A percentile compares a stretch with the other conserved stretches of the same genome.
Evolutionary conservation across 495 filamentous ascomycete genomes (phyloP).

Genomic region (Penicillium steckii): DNA sequence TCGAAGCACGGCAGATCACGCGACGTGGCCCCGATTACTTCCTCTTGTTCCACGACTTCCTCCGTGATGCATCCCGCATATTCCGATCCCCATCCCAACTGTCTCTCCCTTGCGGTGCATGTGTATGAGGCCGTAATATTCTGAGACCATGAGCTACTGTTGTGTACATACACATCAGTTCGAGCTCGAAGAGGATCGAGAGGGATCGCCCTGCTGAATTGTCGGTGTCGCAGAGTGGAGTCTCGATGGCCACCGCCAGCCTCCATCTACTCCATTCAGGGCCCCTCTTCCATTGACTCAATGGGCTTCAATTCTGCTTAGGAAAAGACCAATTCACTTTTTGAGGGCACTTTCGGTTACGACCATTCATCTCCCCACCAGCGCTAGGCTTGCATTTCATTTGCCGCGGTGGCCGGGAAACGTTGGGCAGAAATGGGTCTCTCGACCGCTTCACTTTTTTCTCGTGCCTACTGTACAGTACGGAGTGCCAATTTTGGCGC

Average conservation of each 20-base stretch:
- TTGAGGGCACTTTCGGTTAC: not conserved
- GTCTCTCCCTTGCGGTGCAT: conserved; percentile 16
- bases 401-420: conserved; percentile 34
- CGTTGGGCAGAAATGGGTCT: conserved; percentile 40
- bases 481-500: too few species aligned
- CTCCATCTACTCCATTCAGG: conserved; percentile 17
- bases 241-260: conserved; percentile 11
- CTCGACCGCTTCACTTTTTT: conserved; percentile 23
- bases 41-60: conserved; percentile 15
- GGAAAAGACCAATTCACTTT: not conserved
- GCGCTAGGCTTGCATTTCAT: conserved; percentile 26
- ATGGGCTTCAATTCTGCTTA: not conserved
- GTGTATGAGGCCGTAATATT: not conserved
- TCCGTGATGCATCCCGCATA: conserved; percentile 9
- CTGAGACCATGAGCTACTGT: conserved; percentile 3
- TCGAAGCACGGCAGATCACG: conserved; percentile 9
- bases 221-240: conserved; percentile 31
- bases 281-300: conserved; percentile 11
- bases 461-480: not conserved
- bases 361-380: conserved; percentile 15
- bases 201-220: conserved; percentile 21
- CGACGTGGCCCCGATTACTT: conserved; percentile 1
- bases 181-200: not conserved
- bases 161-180: too few species aligned
- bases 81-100: conserved; percentile 18